Evolutionary conservation across 345 rosid genomes (phyloP).

Genomic region (Diplotaxis tenuifolia): DNA sequence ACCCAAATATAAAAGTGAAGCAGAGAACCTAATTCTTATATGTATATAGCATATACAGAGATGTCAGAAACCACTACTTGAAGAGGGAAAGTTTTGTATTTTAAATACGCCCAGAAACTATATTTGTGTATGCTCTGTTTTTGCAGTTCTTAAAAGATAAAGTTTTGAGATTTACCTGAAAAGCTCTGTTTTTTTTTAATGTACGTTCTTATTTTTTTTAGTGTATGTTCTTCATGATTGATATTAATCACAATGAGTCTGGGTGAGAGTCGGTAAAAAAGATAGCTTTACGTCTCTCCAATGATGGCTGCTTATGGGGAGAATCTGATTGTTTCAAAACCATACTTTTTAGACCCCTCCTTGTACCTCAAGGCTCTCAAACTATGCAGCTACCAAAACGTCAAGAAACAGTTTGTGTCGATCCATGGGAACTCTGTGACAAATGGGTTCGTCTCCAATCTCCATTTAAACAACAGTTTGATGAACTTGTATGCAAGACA

Average conservation of each 20-base stretch:
- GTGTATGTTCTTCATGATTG: conserved; percentile 6
- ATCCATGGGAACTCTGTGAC: conserved; percentile 49
- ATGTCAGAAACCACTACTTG: conserved; percentile 14
- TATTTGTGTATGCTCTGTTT: conserved; percentile 11
- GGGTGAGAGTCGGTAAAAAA: neutral
- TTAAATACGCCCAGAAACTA: conserved; percentile 13
- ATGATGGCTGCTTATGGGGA: conserved; percentile 19
- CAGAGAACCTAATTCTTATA: conserved; percentile 12
- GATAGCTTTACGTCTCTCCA: neutral
- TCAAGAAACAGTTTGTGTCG: conserved; percentile 28
- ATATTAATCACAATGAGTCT: neutral
- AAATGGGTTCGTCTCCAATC: conserved; percentile 41
- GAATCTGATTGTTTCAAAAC: conserved; percentile 8
- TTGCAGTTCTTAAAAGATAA: conserved; percentile 6
- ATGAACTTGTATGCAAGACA: conserved; percentile 39
- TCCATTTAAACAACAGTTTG: conserved; percentile 47
- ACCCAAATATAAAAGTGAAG: conserved; percentile 48
- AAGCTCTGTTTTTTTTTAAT: neutral
- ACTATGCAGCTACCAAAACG: conserved; percentile 35
- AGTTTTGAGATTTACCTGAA: conserved; percentile 17
- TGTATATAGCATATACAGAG: conserved; percentile 33
- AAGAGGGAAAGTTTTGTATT: conserved; percentile 25
- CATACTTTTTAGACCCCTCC: neutral
- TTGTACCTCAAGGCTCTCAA: conserved; percentile 40
- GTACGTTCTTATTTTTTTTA: neutral